These are phyloP conservation scores for Wickerhamiella shivajii DNA, from an alignment of 805 yeast species.

Conservation along the genomic window DNA sequence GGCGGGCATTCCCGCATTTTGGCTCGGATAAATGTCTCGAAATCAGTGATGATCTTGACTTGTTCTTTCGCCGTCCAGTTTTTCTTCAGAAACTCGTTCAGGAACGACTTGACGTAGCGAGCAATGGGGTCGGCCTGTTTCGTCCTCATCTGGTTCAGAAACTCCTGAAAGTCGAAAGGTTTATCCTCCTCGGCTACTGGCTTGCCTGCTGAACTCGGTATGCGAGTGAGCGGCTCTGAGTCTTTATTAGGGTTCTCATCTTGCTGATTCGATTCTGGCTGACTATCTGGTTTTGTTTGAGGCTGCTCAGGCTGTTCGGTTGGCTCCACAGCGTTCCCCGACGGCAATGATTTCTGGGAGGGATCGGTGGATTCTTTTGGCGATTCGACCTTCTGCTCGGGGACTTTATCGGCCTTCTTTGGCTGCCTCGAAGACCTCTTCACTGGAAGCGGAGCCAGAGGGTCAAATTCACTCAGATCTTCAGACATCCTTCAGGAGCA, in stretches of 20 bases:
- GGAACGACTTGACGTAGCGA: constrained; percentile 69
- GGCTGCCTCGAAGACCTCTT: no score
- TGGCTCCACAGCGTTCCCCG: background rate
- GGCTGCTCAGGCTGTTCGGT: background rate
- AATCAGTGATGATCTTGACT: constrained; percentile 59
- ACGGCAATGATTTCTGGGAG: background rate
- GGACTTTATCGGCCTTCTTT: no score
- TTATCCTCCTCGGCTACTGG: constrained; percentile 19
- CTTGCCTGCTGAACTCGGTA: constrained; percentile 19
- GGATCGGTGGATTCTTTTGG: background rate
- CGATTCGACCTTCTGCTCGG: no score
- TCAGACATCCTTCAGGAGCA: constrained; percentile 1
- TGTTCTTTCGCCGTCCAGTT: constrained; percentile 69
- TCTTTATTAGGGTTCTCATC: constrained; percentile 11
- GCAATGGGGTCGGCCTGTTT: constrained; percentile 80
- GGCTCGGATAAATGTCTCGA: constrained; percentile 48
- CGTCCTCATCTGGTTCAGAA: constrained; percentile 53
- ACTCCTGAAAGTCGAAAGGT: constrained; percentile 71
- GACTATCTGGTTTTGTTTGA: no score
- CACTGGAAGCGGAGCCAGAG: constrained; percentile 14
- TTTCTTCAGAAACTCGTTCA: constrained; percentile 56
- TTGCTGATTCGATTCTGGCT: no score
- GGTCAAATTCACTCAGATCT: constrained; percentile 19
- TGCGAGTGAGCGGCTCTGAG: no score
- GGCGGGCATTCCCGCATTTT: constrained; percentile 41